A percentile compares a stretch with the other conserved stretches of the same genome.
phyloP scores from a whole-genome alignment of 2,329 filamentous ascomycete genomes.

The Sarocladiaceae sp. region DNA sequence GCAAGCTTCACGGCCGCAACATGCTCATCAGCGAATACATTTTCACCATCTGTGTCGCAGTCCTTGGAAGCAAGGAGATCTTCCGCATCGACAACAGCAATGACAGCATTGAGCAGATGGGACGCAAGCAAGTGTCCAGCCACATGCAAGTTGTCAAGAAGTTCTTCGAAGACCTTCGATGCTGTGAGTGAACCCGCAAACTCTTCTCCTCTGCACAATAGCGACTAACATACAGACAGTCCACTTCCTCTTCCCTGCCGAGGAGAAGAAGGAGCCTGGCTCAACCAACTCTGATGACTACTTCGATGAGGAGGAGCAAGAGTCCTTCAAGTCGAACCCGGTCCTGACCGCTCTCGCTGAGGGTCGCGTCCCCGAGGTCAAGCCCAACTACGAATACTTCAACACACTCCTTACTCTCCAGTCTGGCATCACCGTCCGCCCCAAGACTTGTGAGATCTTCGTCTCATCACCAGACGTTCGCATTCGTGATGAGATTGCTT shows the following conservation, averaged over 20 bases:
- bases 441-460: slow-evolving; percentile 57
- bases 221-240: slow-evolving; percentile 31
- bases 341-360: slow-evolving; percentile 59
- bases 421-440: slow-evolving; percentile 47
- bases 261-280: slow-evolving; percentile 51
- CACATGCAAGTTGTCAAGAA: slow-evolving; percentile 69
- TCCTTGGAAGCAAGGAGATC: slow-evolving; percentile 37
- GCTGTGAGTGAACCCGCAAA: slow-evolving; percentile 45
- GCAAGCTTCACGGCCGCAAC: slow-evolving; percentile 62
- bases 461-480: slow-evolving; percentile 49
- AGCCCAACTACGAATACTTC: slow-evolving; percentile 60
- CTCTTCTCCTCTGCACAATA: background rate
- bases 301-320: slow-evolving; percentile 37
- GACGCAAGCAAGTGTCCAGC: slow-evolving; percentile 64
- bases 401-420: slow-evolving; percentile 51
- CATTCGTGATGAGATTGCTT: slow-evolving; percentile 44
- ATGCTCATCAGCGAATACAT: slow-evolving; percentile 68
- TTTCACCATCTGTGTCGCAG: slow-evolving; percentile 36
- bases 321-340: slow-evolving; percentile 61
- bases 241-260: slow-evolving; percentile 56
- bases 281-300: slow-evolving; percentile 59
- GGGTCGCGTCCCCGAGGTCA: slow-evolving; percentile 51
- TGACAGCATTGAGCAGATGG: slow-evolving; percentile 41
- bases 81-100: slow-evolving; percentile 39
- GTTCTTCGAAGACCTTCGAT: slow-evolving; percentile 58